Base-by-base conservation (phyloP, 768 basidiomycete genomes). In the Auricularia sp. region DNA sequence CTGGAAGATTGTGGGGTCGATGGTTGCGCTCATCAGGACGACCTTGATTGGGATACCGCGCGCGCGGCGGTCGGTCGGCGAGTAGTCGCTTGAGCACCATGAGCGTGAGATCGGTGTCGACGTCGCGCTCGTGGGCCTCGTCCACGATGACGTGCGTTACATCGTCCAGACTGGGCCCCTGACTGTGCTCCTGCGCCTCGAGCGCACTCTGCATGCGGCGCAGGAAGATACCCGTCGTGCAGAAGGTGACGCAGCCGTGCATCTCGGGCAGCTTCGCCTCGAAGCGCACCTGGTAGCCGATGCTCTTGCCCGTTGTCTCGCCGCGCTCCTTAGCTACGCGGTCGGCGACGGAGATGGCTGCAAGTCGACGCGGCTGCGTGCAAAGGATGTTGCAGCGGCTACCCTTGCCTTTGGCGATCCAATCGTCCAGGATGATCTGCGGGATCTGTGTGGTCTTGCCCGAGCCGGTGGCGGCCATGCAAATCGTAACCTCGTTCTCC, bases 361-460 rank as follows among this genome's bases (percentile, higher is more conserved):
- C 93, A 58, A 97, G 79, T 62, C 94, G 84, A 66, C 94, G 84
- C 16, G 95, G 95, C 71, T 98, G 95, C 0, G 94, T 97, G 71
- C 93, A 97, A 34, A 97, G 78, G 68, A 98, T 83, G 71, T 97
- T 96, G 76, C 93, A 96, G 61, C 78, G 75, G 1, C 91, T 86
- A 16, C 95, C 95, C 63, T 90, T 79, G n/a, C 86, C 90, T 16
- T 80, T 77, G 18, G 86, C 79, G 65, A 93, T 93, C 70, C 82
- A 87, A 53, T 89, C 83, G 70, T 98, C 94, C 61, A 98, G 80
- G 67, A 97, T 86, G 59, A 97, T 80, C 73, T 97, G 95, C 4
- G 95, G 95, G 33, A 97, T 84, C 74, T 98, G 95, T 0, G 94
- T 97, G 6, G 93, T 96, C 77, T 97, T 97, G 1, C 94, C 93